A percentile compares a stretch with the other conserved stretches of the same genome.
phyloP scores from a whole-genome alignment of 2,329 filamentous ascomycete species.

The Sporothrix pallida region DNA sequence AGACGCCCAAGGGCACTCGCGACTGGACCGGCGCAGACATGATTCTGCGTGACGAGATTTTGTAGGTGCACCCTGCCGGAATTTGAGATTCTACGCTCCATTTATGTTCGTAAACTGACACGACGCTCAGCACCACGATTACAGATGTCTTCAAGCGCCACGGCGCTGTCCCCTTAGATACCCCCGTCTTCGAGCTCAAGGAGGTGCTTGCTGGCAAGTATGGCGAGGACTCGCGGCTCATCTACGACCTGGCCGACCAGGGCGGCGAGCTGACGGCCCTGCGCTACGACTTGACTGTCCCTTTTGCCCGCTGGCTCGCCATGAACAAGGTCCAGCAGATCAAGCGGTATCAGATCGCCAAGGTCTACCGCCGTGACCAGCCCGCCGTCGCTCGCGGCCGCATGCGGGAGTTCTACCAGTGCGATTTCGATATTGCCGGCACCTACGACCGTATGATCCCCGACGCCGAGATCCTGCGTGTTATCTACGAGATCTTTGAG shows the following conservation, averaged over 20 bases:
- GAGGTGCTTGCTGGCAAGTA: slow-evolving; percentile 62
- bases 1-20: slow-evolving; percentile 79
- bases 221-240: slow-evolving; percentile 74
- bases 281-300: slow-evolving; percentile 70
- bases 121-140: slow-evolving; percentile 37
- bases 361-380: slow-evolving; percentile 68
- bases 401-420: slow-evolving; percentile 97
- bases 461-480: slow-evolving; percentile 85
- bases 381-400: slow-evolving; percentile 83
- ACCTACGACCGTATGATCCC: slow-evolving; percentile 88
- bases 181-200: slow-evolving; percentile 76
- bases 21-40: slow-evolving; percentile 72
- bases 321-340: slow-evolving; percentile 88
- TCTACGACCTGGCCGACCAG: slow-evolving; percentile 81
- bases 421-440: slow-evolving; percentile 94
- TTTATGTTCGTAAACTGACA: slow-evolving; percentile 10
- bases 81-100: not conserved
- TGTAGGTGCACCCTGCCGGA: slow-evolving; percentile 43
- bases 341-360: slow-evolving; percentile 94
- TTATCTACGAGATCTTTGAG: slow-evolving; percentile 85
- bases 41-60: slow-evolving; percentile 72
- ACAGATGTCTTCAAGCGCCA: slow-evolving; percentile 56
- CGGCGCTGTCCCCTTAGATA: slow-evolving; percentile 73
- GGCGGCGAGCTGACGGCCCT: slow-evolving; percentile 82
- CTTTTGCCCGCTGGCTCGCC: slow-evolving; percentile 86